Base-by-base conservation (phyloP, 371 early-diverging fungal genomes). In the Saksenaea oblongispora region DNA sequence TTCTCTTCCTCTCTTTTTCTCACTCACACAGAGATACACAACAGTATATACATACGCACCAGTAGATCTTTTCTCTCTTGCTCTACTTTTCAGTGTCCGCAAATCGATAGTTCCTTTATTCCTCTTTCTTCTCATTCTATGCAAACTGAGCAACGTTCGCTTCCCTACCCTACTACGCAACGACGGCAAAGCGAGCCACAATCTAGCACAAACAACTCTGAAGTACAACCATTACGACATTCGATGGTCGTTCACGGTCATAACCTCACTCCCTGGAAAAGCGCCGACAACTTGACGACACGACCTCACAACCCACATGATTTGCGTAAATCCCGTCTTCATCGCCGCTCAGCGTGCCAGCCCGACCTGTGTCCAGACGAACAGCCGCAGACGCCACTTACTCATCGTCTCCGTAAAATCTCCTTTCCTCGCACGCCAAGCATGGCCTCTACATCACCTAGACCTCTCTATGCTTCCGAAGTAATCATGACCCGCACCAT, bases 401-500 rank as follows among this genome's bases (percentile, higher is more conserved):
- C 66, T 13, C 62, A 61, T 22, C 68, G 68, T 31, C 55, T 63
- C 28, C 68, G 68, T 37, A 63, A 63, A 47, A 56, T 68, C 60
- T 68, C 68, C 57, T 63, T 63, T 47, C 56, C 68, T 22, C 59
- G 63, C 31, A 34, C 51, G n/a, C 63, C 68, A 26, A 54, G 51
- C 24, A 47, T 47, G 51, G 18, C 51, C 17, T 47, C 55, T 36
- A 63, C 68, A 31, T 62, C 62, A 13, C 66, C 66, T 24, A 54
- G 61, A 34, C 26, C 34, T 10, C 22, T 47, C 39, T 57, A 47
- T 22, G 51, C 51, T 47, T 17, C 51, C 13, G 47, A 67, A 54
- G 66, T 72, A 22, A 59, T 68, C 34, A 61, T 51, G 5, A 72
- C 72, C 24, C 56, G 80, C 58, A 87, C 77, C 39, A 87, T 95